Evolutionary conservation across 2,329 filamentous ascomycete species (phyloP).

Genomic region (Colletotrichum karsti): DNA sequence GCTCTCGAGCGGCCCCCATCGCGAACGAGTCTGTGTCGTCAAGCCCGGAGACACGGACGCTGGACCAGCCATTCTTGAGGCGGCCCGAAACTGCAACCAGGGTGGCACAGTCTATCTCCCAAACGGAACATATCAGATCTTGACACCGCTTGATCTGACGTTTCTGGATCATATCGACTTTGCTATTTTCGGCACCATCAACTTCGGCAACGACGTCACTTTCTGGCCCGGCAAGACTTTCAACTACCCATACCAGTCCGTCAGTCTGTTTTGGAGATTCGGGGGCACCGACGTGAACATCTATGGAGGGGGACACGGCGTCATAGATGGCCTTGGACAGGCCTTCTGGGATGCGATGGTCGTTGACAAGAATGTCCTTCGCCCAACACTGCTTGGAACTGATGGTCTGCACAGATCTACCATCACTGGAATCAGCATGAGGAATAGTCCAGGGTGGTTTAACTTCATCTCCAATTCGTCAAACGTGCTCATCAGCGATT

Average conservation of each 20-base stretch:
- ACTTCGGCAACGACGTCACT: slow-evolving; percentile 71
- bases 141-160: slow-evolving; percentile 70
- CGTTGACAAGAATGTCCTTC: not conserved
- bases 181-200: slow-evolving; percentile 61
- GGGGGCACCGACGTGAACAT: slow-evolving; percentile 61
- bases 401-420: not conserved
- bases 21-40: too few species aligned
- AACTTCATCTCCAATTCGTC: slow-evolving; percentile 72
- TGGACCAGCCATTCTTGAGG: slow-evolving; percentile 62
- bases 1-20: too few species aligned
- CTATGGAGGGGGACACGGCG: too few species aligned
- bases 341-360: not conserved
- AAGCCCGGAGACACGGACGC: too few species aligned
- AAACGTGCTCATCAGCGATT: slow-evolving; percentile 69
- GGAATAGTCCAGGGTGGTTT: slow-evolving; percentile 59
- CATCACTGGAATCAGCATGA: slow-evolving; percentile 41
- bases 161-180: slow-evolving; percentile 71
- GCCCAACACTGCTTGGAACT: not conserved
- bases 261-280: slow-evolving; percentile 48
- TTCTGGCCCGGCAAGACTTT: slow-evolving; percentile 75
- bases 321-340: too few species aligned
- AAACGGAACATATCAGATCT: slow-evolving; percentile 66
- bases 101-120: slow-evolving; percentile 68
- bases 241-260: slow-evolving; percentile 71
- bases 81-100: slow-evolving; percentile 67